phyloP scores from a whole-genome alignment of 805 yeast genomes.

The Isabelozyma rhagii region DNA sequence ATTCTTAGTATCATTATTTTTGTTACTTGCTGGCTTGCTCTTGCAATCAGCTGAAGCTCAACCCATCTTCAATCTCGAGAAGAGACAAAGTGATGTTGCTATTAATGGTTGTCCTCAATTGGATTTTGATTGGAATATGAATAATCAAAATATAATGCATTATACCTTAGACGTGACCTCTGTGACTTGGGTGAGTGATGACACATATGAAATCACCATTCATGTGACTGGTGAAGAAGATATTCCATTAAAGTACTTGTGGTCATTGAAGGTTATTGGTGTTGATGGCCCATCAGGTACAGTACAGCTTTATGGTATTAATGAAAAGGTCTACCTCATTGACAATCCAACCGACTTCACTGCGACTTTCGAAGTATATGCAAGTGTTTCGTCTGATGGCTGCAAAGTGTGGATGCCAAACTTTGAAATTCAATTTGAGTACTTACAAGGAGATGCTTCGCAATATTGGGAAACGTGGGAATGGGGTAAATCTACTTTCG shows the following conservation, averaged over 20 bases:
- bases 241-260: not conserved
- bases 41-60: not conserved
- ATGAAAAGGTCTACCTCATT: not conserved
- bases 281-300: not conserved
- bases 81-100: not conserved
- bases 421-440: not conserved
- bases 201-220: not conserved
- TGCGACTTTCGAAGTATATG: not conserved
- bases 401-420: not conserved
- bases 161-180: not conserved
- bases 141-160: not conserved
- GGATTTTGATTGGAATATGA: not conserved
- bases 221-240: not conserved
- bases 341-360: not conserved
- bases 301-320: not conserved
- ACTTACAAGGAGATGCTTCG: not conserved
- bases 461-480: not conserved
- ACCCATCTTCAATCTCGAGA: not conserved
- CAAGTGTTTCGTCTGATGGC: not conserved
- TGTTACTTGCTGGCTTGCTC: not conserved
- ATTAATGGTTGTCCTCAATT: not conserved
- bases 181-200: not conserved
- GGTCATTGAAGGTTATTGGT: not conserved
- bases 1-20: not conserved
- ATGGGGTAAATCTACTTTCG: not conserved